A percentile compares a stretch with the other conserved stretches of the same genome.
These are phyloP conservation scores for Zygosaccharomyces pseudobailii DNA, from an alignment of 1,139 yeast genomes.

Conservation along the genomic window DNA sequence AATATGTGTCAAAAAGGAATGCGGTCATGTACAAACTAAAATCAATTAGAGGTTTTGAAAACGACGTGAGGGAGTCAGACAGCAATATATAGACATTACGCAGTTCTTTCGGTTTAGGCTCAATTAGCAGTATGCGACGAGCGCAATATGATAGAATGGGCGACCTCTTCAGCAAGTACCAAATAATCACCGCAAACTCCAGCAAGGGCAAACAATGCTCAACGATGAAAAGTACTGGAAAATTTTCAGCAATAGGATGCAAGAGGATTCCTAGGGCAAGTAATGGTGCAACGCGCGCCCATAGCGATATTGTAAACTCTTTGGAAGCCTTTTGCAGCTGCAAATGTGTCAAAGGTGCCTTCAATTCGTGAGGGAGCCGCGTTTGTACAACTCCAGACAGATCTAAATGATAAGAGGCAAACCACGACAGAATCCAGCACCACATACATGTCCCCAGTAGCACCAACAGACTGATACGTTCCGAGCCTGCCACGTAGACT, in stretches of 20 bases:
- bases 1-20: constrained; percentile 26
- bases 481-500: constrained; percentile 19
- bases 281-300: constrained; percentile 7
- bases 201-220: constrained; percentile 34
- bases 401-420: constrained; percentile 38
- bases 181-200: constrained; percentile 30
- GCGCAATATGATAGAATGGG: constrained; percentile 42
- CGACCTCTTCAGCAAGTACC: constrained; percentile 26
- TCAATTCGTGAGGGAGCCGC: constrained; percentile 29
- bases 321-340: constrained; percentile 23
- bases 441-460: constrained; percentile 48
- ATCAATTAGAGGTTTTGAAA: constrained; percentile 71
- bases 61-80: constrained; percentile 79
- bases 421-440: constrained; percentile 40
- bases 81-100: constrained; percentile 78
- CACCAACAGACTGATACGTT: constrained; percentile 42
- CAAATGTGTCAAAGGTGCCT: constrained; percentile 25
- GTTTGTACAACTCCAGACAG: constrained; percentile 37
- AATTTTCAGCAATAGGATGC: constrained; percentile 16
- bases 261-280: constrained; percentile 6
- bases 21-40: constrained; percentile 46
- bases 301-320: constrained; percentile 17
- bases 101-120: constrained; percentile 52
- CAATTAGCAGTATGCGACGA: constrained; percentile 48
- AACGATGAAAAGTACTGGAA: constrained; percentile 11